Base-by-base conservation (phyloP, 345 rosid species). In the Aurinia saxatilis region DNA sequence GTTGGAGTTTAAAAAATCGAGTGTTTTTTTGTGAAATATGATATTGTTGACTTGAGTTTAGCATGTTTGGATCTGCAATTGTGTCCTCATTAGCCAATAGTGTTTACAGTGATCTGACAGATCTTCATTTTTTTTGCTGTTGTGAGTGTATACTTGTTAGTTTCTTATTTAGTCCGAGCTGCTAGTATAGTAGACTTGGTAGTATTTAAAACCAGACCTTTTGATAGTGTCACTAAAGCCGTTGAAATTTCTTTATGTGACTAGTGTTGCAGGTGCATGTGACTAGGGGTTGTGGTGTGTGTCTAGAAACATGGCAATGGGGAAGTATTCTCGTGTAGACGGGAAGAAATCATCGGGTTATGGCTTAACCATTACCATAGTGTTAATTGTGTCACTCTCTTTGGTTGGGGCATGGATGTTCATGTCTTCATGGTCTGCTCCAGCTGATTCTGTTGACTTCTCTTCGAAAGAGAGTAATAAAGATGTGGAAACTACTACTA, bases 331-430 rank as follows among this genome's bases (percentile, higher is more conserved):
- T 65, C 79, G 83, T 56, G 67, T 86, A 57, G 95, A 86, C 48
- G 83, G 79, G 72, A 76, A 81, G 76, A 84, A 79, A 57, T 77
- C 88, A 29, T 67, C 92, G 1, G 72, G 74, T 52, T 79, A 78
- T 72, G 83, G 89, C 58, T 83, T 84, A 11, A 81, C 87, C 10
- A 77, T 85, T 64, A 76, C 80, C 25, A 56, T 85, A 18, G 85
- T 77, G 47, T 80, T 78, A n/a, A 37, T 89, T 54, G 84, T 86
- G 60, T 79, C 83, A 41, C 67, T 89, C 8, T 79, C 82, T 77
- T 76, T 92, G 65, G 81, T 86, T 66, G 98, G 95, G 16, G 77
- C 80, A 29, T 92, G 98, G 96, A 85, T 80, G 84, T 76, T 86
- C 65, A 83, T 87, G 78, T 81, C 96, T n/a, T 82, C 95, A 8